Percentiles rank a stretch among this genome's conserved stretches.
Conservation (phyloP, 495 filamentous ascomycete genomes). For the Tuber microsphaerosporum region DNA sequence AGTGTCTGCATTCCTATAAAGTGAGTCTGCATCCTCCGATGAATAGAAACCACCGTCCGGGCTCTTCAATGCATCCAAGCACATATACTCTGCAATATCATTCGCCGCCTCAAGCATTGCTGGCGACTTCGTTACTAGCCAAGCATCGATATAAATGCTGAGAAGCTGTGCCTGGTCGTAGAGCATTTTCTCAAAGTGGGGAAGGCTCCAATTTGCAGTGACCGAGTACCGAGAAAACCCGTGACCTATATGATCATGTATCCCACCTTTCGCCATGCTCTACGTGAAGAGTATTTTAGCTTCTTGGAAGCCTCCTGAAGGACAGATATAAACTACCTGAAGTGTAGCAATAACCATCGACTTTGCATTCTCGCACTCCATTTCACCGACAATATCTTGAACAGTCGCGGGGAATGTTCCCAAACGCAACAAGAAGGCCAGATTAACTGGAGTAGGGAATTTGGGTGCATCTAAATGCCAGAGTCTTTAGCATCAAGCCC, state of each 20-base stretch:
- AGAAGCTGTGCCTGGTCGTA: conserved; percentile 89
- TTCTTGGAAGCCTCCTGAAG: conserved; percentile 27
- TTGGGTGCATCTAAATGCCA: conserved; percentile 57
- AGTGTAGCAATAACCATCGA: conserved; percentile 78
- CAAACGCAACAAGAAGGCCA: conserved; percentile 74
- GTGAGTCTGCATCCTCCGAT: conserved; percentile 89
- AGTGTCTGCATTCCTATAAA: conserved; percentile 61
- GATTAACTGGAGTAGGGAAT: conserved; percentile 81
- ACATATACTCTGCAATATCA: conserved; percentile 78
- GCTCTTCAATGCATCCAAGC: conserved; percentile 58
- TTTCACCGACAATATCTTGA: conserved; percentile 73
- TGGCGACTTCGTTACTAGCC: conserved; percentile 60
- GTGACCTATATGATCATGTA: conserved; percentile 86
- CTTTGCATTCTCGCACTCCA: conserved; percentile 66
- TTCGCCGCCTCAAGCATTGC: conserved; percentile 74
- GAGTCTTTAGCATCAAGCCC: neutral
- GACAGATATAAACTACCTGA: conserved; percentile 30
- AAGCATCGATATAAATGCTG: conserved; percentile 80
- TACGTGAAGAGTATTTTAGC: conserved; percentile 11
- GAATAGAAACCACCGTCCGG: conserved; percentile 73
- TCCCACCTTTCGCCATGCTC: conserved; percentile 75
- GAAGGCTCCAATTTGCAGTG: conserved; percentile 81
- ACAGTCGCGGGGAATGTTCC: conserved; percentile 65
- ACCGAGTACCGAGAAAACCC: conserved; percentile 89
- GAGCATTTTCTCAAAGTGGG: conserved; percentile 98